phyloP scores from a whole-genome alignment of 108 stramenopile genomes.

The Mediolabrus comicus region DNA sequence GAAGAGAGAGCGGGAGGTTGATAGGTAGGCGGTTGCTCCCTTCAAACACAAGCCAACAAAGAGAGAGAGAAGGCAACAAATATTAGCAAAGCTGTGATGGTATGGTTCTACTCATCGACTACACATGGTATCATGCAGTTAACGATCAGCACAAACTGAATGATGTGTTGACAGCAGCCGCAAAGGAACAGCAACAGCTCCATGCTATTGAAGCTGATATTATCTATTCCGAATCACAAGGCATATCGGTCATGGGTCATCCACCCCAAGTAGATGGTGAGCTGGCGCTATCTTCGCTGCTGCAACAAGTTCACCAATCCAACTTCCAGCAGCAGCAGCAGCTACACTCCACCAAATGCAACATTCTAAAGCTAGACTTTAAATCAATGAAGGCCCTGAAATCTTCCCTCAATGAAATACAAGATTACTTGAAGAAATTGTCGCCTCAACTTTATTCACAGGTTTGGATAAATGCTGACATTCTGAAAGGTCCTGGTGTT shows the following conservation, averaged over 20 bases:
- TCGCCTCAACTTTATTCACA: slow-evolving; percentile 1
- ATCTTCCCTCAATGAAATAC: slow-evolving; percentile 2
- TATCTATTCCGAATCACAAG: slow-evolving; percentile 19
- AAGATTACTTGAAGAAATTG: slow-evolving; percentile 6
- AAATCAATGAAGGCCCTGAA: slow-evolving; percentile 21
- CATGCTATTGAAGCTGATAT: slow-evolving; percentile 32
- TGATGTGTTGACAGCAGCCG: neutral
- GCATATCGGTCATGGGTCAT: slow-evolving; percentile 25
- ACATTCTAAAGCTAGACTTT: slow-evolving; percentile 27
- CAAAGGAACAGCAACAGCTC: neutral
- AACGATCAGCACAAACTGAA: slow-evolving; percentile 13
- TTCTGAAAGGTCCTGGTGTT: slow-evolving; percentile 16
- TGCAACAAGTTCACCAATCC: slow-evolving; percentile 2
- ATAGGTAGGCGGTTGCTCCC: too few species aligned
- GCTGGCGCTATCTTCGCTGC: slow-evolving; percentile 15
- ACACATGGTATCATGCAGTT: slow-evolving; percentile 19
- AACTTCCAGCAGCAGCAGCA: slow-evolving; percentile 6
- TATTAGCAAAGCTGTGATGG: neutral
- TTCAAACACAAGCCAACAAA: too few species aligned
- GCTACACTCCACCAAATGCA: neutral
- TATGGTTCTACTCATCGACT: slow-evolving; percentile 4
- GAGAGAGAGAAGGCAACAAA: too few species aligned
- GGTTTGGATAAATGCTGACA: slow-evolving; percentile 32
- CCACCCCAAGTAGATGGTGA: slow-evolving; percentile 23
- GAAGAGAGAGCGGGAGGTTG: too few species aligned